phyloP scores from a whole-genome alignment of 1,284 basidiomycete species.

The Sporisorium exsertum region DNA sequence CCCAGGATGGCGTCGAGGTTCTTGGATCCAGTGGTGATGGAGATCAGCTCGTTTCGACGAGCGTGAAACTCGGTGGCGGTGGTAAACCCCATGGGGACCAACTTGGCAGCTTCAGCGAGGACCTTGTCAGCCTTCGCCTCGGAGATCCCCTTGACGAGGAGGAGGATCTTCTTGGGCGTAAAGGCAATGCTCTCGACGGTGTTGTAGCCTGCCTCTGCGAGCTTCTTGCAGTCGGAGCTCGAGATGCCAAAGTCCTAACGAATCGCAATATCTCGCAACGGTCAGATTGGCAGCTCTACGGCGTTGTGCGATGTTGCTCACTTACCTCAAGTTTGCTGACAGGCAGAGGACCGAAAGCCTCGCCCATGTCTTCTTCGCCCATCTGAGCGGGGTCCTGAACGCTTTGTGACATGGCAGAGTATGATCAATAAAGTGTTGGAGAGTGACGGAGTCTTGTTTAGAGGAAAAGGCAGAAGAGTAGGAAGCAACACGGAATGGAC shows the following conservation, averaged over 20 bases:
- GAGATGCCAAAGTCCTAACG: slow-evolving; percentile 85
- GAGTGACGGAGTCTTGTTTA: background rate
- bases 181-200: slow-evolving; percentile 97
- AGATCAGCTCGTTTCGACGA: slow-evolving; percentile 92
- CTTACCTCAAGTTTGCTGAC: slow-evolving; percentile 63
- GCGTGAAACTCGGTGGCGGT: slow-evolving; percentile 96
- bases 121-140: slow-evolving; percentile 99
- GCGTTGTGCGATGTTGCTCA: background rate
- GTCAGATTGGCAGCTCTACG: background rate
- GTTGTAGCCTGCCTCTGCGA: slow-evolving; percentile 89
- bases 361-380: slow-evolving; percentile 50
- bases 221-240: slow-evolving; percentile 92
- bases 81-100: slow-evolving; percentile 96
- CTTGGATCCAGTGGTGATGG: slow-evolving; percentile 96
- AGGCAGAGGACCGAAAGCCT: slow-evolving; percentile 57
- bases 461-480: background rate
- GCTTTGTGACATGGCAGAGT: slow-evolving; percentile 33
- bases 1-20: slow-evolving; percentile 95
- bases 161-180: slow-evolving; percentile 92
- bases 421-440: background rate
- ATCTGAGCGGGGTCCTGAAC: slow-evolving; percentile 37
- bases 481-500: background rate
- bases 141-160: slow-evolving; percentile 95
- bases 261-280: background rate
- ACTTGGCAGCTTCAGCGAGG: slow-evolving; percentile 91